Percentiles rank a stretch among this genome's conserved stretches.
Evolutionary conservation across 2,329 filamentous ascomycete genomes (phyloP).

Genomic region (Pseudogymnoascus pannorum): DNA sequence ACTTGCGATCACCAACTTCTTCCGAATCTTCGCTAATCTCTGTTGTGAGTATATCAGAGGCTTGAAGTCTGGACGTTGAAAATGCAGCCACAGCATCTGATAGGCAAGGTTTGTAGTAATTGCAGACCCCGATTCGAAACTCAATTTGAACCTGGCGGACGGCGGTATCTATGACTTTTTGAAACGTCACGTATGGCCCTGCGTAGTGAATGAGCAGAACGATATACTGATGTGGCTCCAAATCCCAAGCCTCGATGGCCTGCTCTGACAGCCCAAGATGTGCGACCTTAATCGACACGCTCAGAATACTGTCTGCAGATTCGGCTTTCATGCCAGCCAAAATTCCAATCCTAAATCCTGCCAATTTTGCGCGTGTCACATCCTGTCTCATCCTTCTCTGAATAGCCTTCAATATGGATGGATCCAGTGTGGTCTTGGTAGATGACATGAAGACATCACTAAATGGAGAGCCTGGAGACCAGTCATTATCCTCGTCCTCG

Average conservation of each 20-base stretch:
- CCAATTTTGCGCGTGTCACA: constrained; percentile 49
- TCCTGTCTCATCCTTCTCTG: constrained; percentile 9
- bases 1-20: constrained; percentile 25
- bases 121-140: constrained; percentile 64
- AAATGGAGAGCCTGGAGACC: neutral
- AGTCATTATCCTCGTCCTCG: constrained; percentile 23
- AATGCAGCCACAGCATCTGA: constrained; percentile 33
- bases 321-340: constrained; percentile 40
- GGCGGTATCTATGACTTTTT: constrained; percentile 42
- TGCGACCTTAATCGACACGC: constrained; percentile 60
- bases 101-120: constrained; percentile 62
- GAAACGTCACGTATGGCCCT: constrained; percentile 52
- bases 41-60: constrained; percentile 10
- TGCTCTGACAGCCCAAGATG: constrained; percentile 69
- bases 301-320: constrained; percentile 44
- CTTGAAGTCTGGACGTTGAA: constrained; percentile 14
- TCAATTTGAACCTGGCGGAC: constrained; percentile 35
- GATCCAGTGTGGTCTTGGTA: constrained; percentile 34
- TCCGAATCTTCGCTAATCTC: constrained; percentile 16
- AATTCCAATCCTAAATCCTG: constrained; percentile 65
- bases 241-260: constrained; percentile 68
- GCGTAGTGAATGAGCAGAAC: constrained; percentile 63
- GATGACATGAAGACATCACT: neutral
- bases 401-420: constrained; percentile 20
- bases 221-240: constrained; percentile 60